Evolutionary conservation across 2,329 filamentous ascomycete genomes (phyloP).

Genomic region (Pseudocercospora ulei): DNA sequence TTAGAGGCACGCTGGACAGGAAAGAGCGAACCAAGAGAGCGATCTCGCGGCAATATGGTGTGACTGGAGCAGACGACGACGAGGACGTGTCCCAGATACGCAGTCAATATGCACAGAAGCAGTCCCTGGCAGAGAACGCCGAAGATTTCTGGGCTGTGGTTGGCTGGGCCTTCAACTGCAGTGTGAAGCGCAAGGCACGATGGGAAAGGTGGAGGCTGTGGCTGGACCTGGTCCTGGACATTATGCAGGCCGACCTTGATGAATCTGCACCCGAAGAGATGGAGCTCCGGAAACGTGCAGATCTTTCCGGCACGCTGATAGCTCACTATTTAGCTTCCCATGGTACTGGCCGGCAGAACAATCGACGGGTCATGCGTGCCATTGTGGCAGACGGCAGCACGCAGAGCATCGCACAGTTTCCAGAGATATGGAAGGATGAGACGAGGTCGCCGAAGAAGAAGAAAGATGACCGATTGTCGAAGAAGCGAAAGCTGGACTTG

Average conservation of each 20-base stretch:
- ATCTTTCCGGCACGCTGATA: conserved; percentile 50
- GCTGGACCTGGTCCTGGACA: conserved; percentile 69
- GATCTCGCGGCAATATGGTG: conserved; percentile 13
- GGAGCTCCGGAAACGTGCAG: conserved; percentile 19
- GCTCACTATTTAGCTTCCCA: conserved; percentile 48
- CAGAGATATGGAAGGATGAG: conserved; percentile 60
- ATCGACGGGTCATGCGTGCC: conserved; percentile 52
- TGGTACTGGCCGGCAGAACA: conserved; percentile 36
- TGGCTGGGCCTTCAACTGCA: conserved; percentile 92
- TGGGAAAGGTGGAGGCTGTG: conserved; percentile 77
- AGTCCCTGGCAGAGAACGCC: conserved; percentile 63
- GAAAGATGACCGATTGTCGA: conserved; percentile 49
- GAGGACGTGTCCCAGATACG: conserved; percentile 46
- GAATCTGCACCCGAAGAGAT: conserved; percentile 33
- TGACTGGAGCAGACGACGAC: conserved; percentile 23
- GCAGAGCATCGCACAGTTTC: conserved; percentile 48
- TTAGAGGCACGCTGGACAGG: conserved; percentile 36
- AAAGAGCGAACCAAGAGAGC: conserved; percentile 19
- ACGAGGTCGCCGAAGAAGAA: conserved; percentile 41
- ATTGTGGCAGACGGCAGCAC: conserved; percentile 56
- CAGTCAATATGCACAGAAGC: conserved; percentile 52
- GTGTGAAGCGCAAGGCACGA: conserved; percentile 57
- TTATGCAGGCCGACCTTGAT: conserved; percentile 63
- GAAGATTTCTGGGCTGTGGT: conserved; percentile 82
- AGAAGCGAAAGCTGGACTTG: conserved; percentile 44